A percentile compares a stretch with the other conserved stretches of the same genome.
Conservation (phyloP, 257 asterid species). For the Plantago elongata region DNA sequence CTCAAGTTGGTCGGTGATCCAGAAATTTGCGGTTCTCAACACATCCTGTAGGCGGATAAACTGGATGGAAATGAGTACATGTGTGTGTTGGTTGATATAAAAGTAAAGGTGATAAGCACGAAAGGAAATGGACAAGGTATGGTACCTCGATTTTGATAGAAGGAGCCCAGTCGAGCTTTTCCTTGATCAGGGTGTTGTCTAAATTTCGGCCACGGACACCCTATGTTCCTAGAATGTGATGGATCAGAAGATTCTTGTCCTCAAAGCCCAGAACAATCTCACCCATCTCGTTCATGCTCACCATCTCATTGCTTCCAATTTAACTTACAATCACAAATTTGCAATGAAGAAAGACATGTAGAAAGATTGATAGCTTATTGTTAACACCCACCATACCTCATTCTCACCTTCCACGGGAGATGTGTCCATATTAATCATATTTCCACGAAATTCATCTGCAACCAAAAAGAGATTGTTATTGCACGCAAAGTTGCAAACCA, state of each 20-base stretch:
- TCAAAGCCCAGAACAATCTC: constrained; percentile 82
- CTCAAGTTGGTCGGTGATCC: constrained; percentile 91
- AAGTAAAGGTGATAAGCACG: background rate
- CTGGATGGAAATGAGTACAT: background rate
- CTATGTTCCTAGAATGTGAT: constrained; percentile 82
- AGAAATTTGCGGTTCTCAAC: constrained; percentile 75
- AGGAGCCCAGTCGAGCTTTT: constrained; percentile 93
- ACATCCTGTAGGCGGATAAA: constrained; percentile 52
- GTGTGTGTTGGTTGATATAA: background rate
- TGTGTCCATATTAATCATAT: constrained; percentile 44
- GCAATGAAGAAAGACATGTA: constrained; percentile 7
- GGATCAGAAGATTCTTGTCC: constrained; percentile 63
- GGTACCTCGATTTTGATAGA: constrained; percentile 72
- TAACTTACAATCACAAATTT: constrained; percentile 52
- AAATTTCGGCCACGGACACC: constrained; percentile 86
- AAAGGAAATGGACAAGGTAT: background rate
- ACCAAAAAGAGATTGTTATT: constrained; percentile 11
- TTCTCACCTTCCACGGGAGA: constrained; percentile 47
- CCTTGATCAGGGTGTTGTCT: constrained; percentile 73
- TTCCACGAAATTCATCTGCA: constrained; percentile 53
- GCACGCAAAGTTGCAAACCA: constrained; percentile 19
- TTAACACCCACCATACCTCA: constrained; percentile 27
- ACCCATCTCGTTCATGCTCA: constrained; percentile 96
- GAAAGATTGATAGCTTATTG: constrained; percentile 3
- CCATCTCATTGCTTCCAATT: constrained; percentile 94